Conservation (phyloP, 805 yeast genomes). For the Metschnikowia arizonensis region DNA sequence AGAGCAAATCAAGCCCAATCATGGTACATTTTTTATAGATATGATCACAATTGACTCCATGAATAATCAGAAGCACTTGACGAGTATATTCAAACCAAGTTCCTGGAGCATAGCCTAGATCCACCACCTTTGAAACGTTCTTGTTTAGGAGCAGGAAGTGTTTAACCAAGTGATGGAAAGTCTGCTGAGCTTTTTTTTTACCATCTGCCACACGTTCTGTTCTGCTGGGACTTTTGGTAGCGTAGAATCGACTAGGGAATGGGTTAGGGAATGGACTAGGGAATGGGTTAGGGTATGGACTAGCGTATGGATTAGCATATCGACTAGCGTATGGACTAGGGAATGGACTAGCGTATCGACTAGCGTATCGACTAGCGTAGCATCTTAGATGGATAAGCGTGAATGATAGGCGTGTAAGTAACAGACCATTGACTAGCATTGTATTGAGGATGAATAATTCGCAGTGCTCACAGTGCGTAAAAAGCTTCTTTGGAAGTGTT, state of each 20-base stretch:
- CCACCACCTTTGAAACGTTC: conserved; percentile 30
- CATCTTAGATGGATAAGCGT: no score
- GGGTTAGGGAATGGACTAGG: no score
- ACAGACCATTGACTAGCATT: no score
- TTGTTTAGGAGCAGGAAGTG: conserved; percentile 26
- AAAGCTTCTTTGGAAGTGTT: no score
- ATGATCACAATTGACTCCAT: conserved; percentile 27
- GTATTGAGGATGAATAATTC: no score
- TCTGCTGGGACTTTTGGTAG: background rate
- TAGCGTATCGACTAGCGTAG: no score
- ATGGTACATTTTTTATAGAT: conserved; percentile 31
- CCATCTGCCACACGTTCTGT: conserved; percentile 22
- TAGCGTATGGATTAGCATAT: no score
- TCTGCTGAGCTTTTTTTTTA: conserved; percentile 24
- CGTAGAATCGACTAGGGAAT: conserved; percentile 1
- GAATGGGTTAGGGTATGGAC: no score
- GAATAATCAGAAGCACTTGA: conserved; percentile 25
- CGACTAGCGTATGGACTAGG: no score
- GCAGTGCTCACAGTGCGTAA: no score
- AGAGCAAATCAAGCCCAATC: conserved; percentile 55
- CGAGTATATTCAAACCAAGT: conserved; percentile 36
- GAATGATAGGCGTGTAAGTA: no score
- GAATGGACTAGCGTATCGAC: no score
- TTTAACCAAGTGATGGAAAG: conserved; percentile 27
- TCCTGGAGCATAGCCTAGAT: conserved; percentile 41